Conservation (phyloP, 2,329 filamentous ascomycete species). For the Aspergillus aculeatus region DNA sequence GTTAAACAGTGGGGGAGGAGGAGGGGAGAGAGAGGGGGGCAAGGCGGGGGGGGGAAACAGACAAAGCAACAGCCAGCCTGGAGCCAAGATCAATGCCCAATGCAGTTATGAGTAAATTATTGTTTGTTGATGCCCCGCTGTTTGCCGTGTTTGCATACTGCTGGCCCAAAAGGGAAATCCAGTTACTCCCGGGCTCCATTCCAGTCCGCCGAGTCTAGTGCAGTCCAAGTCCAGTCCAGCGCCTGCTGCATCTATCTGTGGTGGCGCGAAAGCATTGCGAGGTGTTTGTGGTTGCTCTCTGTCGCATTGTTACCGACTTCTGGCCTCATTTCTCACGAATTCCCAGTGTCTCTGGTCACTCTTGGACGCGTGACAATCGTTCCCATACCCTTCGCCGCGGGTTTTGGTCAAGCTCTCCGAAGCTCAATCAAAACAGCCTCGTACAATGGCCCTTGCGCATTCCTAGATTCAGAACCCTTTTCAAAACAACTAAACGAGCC, state of each 20-base stretch:
- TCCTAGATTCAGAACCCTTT: neutral
- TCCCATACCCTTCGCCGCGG: neutral
- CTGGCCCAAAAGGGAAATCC: conserved; percentile 19
- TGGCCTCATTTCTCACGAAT: no score
- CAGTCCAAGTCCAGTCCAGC: neutral
- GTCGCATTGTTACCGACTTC: neutral
- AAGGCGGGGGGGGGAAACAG: neutral
- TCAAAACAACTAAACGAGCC: neutral
- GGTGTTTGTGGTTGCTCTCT: no score
- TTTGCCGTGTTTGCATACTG: conserved; percentile 30
- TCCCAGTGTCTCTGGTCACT: no score
- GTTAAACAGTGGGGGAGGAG: neutral
- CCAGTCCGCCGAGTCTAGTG: no score
- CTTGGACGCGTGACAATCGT: neutral
- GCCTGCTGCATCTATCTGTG: neutral
- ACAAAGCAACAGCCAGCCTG: no score
- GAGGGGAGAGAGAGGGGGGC: neutral
- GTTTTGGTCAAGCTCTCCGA: neutral
- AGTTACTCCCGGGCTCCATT: no score
- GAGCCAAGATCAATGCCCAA: no score
- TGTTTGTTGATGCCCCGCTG: conserved; percentile 12
- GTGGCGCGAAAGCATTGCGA: no score
- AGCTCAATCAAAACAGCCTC: neutral
- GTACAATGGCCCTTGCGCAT: neutral
- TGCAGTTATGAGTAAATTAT: neutral